Conservation (phyloP, 2,329 filamentous ascomycete species). For the Coniella lustricola region DNA sequence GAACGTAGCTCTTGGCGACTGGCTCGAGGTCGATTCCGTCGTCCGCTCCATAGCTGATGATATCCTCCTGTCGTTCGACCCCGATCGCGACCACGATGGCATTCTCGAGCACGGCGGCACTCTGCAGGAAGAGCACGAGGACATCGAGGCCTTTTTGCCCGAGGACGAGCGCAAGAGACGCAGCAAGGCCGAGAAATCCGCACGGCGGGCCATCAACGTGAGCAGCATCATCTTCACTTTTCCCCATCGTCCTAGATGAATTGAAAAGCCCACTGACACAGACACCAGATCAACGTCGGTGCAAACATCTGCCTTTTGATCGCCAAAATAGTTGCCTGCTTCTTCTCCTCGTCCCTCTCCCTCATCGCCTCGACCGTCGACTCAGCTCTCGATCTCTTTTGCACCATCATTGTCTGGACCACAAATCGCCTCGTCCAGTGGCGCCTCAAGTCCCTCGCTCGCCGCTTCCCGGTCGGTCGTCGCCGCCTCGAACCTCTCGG, state of each 20-base stretch:
- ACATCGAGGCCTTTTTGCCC: conserved; percentile 48
- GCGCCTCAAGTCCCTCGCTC: conserved; percentile 41
- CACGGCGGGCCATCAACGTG: conserved; percentile 39
- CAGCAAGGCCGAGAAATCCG: conserved; percentile 37
- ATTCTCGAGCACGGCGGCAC: conserved; percentile 44
- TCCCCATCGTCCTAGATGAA: no score
- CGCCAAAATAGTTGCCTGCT: conserved; percentile 17
- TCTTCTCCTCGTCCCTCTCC: conserved; percentile 40
- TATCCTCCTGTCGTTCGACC: conserved; percentile 53
- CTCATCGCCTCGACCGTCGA: conserved; percentile 56
- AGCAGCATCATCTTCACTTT: no score
- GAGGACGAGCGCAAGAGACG: conserved; percentile 45
- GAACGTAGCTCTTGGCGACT: conserved; percentile 41
- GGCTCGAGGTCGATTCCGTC: conserved; percentile 50
- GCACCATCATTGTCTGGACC: conserved; percentile 53
- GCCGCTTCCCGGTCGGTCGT: conserved; percentile 51
- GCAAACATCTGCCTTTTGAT: conserved; percentile 18
- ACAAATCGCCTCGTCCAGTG: conserved; percentile 53
- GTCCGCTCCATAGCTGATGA: conserved; percentile 47
- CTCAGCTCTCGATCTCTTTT: conserved; percentile 53
- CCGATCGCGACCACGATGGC: conserved; percentile 50
- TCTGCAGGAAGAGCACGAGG: conserved; percentile 39
- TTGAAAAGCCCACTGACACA: no score
- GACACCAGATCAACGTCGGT: conserved; percentile 13
- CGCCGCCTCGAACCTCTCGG: conserved; percentile 53